phyloP scores from a whole-genome alignment of 306 rosid genomes.

The Delonix regia region DNA sequence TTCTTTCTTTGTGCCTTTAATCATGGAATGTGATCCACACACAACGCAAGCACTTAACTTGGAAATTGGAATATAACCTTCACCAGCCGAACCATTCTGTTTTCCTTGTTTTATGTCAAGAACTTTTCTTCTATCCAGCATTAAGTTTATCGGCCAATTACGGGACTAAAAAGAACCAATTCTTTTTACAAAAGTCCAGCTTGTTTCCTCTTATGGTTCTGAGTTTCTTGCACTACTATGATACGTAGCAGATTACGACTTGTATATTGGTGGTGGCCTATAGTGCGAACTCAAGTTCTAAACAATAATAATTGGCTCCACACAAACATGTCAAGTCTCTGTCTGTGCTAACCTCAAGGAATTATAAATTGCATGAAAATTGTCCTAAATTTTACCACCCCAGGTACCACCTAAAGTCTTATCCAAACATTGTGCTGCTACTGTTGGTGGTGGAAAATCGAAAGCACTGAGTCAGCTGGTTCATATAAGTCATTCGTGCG shows the following conservation, averaged over 20 bases:
- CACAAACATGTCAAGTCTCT: conserved; percentile 3
- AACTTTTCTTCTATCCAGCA: neutral
- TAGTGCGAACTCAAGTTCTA: conserved; percentile 29
- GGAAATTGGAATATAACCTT: neutral
- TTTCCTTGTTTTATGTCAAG: neutral
- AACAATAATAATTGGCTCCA: conserved; percentile 27
- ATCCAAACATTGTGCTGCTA: neutral
- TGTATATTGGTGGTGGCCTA: neutral
- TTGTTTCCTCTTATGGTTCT: neutral
- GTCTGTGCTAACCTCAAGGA: neutral
- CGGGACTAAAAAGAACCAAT: neutral
- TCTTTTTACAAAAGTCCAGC: neutral
- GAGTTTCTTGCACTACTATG: neutral
- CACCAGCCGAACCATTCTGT: neutral
- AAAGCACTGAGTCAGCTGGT: conserved; percentile 17
- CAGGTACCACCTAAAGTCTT: neutral
- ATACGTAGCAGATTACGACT: neutral
- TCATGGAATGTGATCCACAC: neutral
- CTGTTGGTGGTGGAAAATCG: conserved; percentile 12
- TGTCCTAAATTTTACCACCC: neutral
- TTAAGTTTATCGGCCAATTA: neutral
- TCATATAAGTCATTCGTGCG: neutral
- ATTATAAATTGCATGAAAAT: neutral
- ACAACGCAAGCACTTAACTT: neutral
- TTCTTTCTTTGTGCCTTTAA: neutral